These are phyloP conservation scores for Globisporangium recalcitrans DNA, from an alignment of 352 stramenopile species.

Conservation along the genomic window DNA sequence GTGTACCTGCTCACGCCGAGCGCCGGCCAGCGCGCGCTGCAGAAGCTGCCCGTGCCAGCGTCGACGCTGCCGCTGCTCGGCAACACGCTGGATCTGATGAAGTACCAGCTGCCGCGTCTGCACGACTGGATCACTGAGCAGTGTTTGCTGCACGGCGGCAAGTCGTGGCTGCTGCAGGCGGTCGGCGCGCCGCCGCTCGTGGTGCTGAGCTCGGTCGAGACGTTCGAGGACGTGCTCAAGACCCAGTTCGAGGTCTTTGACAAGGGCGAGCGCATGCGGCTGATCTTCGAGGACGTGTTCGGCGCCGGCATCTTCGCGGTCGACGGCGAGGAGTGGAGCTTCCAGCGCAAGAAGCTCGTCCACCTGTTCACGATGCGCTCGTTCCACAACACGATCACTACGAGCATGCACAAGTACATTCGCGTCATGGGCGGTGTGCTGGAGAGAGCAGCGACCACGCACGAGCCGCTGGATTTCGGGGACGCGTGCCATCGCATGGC, in stretches of 20 bases:
- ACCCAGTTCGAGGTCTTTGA: slow-evolving; percentile 34
- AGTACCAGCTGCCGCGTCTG: slow-evolving; percentile 4
- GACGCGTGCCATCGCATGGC: slow-evolving; percentile 45
- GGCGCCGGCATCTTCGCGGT: slow-evolving; percentile 22
- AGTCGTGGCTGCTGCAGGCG: slow-evolving; percentile 21
- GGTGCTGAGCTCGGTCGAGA: slow-evolving; percentile 19
- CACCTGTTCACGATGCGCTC: slow-evolving; percentile 29
- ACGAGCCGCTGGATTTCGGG: slow-evolving; percentile 5
- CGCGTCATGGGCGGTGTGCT: slow-evolving; percentile 24
- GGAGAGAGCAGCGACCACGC: neutral
- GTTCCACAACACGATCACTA: slow-evolving; percentile 25
- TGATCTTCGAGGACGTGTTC: slow-evolving; percentile 20
- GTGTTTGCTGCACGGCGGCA: neutral
- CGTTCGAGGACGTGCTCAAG: slow-evolving; percentile 29
- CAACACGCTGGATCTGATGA: slow-evolving; percentile 20
- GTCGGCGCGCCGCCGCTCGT: slow-evolving; percentile 18
- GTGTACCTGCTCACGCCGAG: neutral
- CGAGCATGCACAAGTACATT: slow-evolving; percentile 34
- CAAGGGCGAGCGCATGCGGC: slow-evolving; percentile 24
- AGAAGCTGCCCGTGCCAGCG: slow-evolving; percentile 6
- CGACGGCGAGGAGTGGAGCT: slow-evolving; percentile 28
- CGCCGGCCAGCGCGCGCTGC: slow-evolving; percentile 7
- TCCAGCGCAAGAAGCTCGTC: slow-evolving; percentile 27
- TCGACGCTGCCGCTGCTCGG: slow-evolving; percentile 20
- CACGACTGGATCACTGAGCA: slow-evolving; percentile 19